phyloP scores from a whole-genome alignment of 2,329 filamentous ascomycete genomes.

The Pyrenophora tritici-repentis region DNA sequence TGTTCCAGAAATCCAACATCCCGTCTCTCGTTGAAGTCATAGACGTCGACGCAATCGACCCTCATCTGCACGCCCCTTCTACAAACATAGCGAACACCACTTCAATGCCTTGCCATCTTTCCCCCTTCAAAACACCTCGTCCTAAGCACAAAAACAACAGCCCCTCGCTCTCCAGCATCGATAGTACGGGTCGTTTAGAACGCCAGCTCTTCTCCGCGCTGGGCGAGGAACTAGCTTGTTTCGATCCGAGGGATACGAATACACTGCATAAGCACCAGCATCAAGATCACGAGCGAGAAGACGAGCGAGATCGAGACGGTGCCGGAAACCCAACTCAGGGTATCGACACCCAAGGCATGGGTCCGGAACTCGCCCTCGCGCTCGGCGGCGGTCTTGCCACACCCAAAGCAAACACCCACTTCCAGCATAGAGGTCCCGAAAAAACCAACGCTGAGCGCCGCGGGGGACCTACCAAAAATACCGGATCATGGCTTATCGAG shows the following conservation, averaged over 20 bases:
- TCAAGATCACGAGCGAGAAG: too few relatives aligned
- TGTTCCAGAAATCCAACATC: neutral
- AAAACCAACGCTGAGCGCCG: too few relatives aligned
- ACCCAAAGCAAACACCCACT: neutral
- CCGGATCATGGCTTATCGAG: too few relatives aligned
- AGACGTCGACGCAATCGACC: conserved; percentile 30
- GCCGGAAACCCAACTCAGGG: neutral
- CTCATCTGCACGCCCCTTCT: neutral
- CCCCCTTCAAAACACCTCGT: conserved; percentile 19
- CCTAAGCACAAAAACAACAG: conserved; percentile 23
- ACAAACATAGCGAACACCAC: neutral
- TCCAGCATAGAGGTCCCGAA: conserved; percentile 2
- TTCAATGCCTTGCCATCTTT: conserved; percentile 12
- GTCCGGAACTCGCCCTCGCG: conserved; percentile 19
- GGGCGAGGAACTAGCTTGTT: conserved; percentile 36
- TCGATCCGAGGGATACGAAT: conserved; percentile 11
- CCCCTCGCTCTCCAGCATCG: conserved; percentile 30
- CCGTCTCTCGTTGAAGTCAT: conserved; percentile 24
- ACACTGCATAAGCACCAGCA: too few relatives aligned
- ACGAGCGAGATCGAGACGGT: too few relatives aligned
- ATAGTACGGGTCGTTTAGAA: conserved; percentile 37
- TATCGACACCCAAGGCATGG: conserved; percentile 15
- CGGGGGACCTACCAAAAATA: too few relatives aligned
- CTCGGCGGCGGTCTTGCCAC: neutral
- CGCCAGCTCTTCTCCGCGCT: conserved; percentile 37